These are phyloP conservation scores for Neurospora sp. DNA, from an alignment of 2,329 filamentous ascomycete species.

Conservation along the genomic window DNA sequence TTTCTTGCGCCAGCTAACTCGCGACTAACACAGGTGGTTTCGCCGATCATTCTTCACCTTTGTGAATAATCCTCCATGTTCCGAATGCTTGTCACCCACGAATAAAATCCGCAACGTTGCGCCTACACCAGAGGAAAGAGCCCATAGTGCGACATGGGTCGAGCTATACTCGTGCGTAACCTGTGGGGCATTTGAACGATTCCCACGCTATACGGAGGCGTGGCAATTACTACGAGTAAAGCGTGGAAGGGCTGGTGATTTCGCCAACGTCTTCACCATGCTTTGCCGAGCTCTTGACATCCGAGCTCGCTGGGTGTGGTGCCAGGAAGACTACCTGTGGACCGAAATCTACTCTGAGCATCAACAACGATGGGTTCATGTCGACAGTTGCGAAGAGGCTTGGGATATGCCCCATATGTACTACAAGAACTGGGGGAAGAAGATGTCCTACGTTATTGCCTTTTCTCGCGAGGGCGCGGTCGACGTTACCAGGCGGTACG, in stretches of 20 bases:
- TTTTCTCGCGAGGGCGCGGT: slow-evolving; percentile 82
- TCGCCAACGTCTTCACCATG: slow-evolving; percentile 99
- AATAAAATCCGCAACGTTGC: slow-evolving; percentile 35
- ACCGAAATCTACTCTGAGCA: slow-evolving; percentile 95
- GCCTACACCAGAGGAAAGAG: slow-evolving; percentile 79
- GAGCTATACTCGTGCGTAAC: slow-evolving; percentile 73
- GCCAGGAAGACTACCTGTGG: slow-evolving; percentile 95
- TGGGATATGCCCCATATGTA: slow-evolving; percentile 94
- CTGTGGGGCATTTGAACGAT: slow-evolving; percentile 76
- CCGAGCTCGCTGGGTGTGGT: slow-evolving; percentile 95
- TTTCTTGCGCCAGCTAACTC: slow-evolving; percentile 6
- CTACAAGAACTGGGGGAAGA: slow-evolving; percentile 90
- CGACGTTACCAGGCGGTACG: slow-evolving; percentile 56
- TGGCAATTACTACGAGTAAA: slow-evolving; percentile 84
- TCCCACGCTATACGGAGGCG: slow-evolving; percentile 89
- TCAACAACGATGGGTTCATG: slow-evolving; percentile 90
- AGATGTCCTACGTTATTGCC: slow-evolving; percentile 93
- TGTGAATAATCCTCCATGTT: slow-evolving; percentile 90
- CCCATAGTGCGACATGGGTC: slow-evolving; percentile 75
- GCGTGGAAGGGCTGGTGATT: slow-evolving; percentile 82
- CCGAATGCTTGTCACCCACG: slow-evolving; percentile 71
- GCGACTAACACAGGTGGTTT: slow-evolving; percentile 61
- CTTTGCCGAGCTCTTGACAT: slow-evolving; percentile 86
- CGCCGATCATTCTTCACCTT: slow-evolving; percentile 90
- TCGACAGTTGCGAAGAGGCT: slow-evolving; percentile 86